phyloP scores from a whole-genome alignment of 2,329 filamentous ascomycete genomes.

The Periconia sp. region DNA sequence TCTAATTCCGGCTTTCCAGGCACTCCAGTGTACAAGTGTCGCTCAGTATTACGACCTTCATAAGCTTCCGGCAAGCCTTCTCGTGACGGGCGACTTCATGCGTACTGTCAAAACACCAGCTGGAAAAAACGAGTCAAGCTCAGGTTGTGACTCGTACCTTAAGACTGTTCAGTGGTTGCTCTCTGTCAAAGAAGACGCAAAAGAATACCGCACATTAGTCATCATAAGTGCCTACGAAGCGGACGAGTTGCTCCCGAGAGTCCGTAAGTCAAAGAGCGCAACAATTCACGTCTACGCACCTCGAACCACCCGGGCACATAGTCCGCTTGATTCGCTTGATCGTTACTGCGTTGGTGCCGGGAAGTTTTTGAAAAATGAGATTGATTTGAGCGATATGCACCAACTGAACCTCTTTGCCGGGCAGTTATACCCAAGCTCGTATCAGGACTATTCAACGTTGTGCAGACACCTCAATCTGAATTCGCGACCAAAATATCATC shows the following conservation, averaged over 20 bases:
- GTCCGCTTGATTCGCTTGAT: constrained; percentile 48
- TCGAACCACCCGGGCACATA: constrained; percentile 43
- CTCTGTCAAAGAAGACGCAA: constrained; percentile 20
- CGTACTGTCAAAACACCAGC: constrained; percentile 43
- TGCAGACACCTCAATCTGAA: constrained; percentile 57
- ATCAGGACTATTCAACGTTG: constrained; percentile 55
- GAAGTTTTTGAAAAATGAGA: not conserved
- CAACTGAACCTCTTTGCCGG: constrained; percentile 69
- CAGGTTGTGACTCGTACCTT: constrained; percentile 56
- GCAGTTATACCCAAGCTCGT: constrained; percentile 62
- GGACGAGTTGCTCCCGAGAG: constrained; percentile 48
- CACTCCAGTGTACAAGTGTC: constrained; percentile 46
- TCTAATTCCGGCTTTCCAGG: constrained; percentile 51
- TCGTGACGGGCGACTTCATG: constrained; percentile 56
- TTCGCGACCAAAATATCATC: constrained; percentile 13
- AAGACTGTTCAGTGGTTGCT: constrained; percentile 59
- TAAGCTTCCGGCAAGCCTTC: constrained; percentile 46
- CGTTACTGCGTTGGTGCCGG: constrained; percentile 45
- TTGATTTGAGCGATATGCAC: constrained; percentile 36
- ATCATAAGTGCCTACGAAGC: constrained; percentile 66
- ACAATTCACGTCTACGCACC: constrained; percentile 57
- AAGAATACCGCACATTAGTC: constrained; percentile 38
- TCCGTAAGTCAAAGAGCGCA: constrained; percentile 42
- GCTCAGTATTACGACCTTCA: no score
- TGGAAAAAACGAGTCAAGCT: not conserved